phyloP scores from a whole-genome alignment of 2,329 filamentous ascomycete genomes.

The Aspergillus candidus region DNA sequence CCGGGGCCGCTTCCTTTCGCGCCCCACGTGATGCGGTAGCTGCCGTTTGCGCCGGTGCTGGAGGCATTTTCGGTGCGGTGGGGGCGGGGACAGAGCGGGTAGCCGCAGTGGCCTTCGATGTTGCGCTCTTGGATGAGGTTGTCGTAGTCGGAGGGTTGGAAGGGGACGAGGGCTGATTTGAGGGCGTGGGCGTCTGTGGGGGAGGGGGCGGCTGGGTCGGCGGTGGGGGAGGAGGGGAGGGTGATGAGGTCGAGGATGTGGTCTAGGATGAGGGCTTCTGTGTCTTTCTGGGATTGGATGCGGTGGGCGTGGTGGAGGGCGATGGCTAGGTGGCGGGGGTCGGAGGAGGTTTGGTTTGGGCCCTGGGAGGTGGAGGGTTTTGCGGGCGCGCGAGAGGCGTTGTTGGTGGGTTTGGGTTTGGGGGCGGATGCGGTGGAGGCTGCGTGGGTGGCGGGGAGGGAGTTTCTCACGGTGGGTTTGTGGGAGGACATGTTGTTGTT shows the following conservation, averaged over 20 bases:
- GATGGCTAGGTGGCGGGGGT: constrained; percentile 49
- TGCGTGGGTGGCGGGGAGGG: constrained; percentile 37
- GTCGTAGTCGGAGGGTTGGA: constrained; percentile 85
- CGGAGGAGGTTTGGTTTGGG: constrained; percentile 34
- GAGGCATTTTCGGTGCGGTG: constrained; percentile 47
- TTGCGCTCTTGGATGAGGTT: constrained; percentile 85
- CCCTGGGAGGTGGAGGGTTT: constrained; percentile 24
- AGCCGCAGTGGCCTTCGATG: constrained; percentile 74
- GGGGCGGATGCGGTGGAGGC: constrained; percentile 38
- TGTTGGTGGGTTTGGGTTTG: constrained; percentile 37
- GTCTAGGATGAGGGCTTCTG: constrained; percentile 67
- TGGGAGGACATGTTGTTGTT: constrained; percentile 10
- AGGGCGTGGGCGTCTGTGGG: constrained; percentile 59
- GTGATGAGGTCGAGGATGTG: constrained; percentile 66
- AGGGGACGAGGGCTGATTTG: constrained; percentile 60
- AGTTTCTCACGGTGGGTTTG: constrained; percentile 59
- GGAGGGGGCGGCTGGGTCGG: constrained; percentile 49
- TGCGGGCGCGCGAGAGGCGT: constrained; percentile 20
- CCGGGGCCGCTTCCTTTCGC: constrained; percentile 43
- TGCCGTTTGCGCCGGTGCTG: constrained; percentile 43
- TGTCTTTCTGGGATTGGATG: constrained; percentile 74
- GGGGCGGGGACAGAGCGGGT: constrained; percentile 67
- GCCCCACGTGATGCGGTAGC: constrained; percentile 62
- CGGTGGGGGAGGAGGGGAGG: constrained; percentile 48
- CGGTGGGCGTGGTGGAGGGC: constrained; percentile 77